Evolutionary conservation across 768 basidiomycete species (phyloP).

Genomic region (Rhodotorula diobovata): DNA sequence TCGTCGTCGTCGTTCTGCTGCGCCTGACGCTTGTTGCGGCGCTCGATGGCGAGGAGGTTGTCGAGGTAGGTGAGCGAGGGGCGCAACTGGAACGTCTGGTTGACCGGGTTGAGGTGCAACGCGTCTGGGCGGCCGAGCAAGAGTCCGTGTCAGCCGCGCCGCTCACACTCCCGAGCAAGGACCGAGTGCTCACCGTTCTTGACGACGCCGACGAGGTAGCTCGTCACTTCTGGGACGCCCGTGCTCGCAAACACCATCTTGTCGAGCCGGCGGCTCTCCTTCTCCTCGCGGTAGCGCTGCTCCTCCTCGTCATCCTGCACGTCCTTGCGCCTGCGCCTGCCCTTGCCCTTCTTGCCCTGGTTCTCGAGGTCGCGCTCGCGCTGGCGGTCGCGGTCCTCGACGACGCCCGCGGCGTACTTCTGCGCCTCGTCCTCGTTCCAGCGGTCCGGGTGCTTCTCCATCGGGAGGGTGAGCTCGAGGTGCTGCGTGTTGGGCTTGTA

Average conservation of each 20-base stretch:
- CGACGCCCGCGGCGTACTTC: slow-evolving; percentile 34
- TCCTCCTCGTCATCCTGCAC: slow-evolving; percentile 25
- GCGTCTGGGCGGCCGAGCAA: slow-evolving; percentile 34
- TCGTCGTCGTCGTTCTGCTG: slow-evolving; percentile 27
- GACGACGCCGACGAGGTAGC: slow-evolving; percentile 44
- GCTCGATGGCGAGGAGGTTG: slow-evolving; percentile 39
- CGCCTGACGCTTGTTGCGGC: slow-evolving; percentile 31
- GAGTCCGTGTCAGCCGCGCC: not conserved
- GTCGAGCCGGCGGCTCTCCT: slow-evolving; percentile 27
- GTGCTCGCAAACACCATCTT: slow-evolving; percentile 40
- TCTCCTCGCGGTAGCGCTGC: slow-evolving; percentile 22
- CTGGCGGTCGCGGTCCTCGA: slow-evolving; percentile 24
- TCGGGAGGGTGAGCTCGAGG: slow-evolving; percentile 43
- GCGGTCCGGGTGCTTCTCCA: slow-evolving; percentile 37
- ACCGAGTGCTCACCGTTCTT: slow-evolving; percentile 41
- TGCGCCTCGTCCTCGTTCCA: slow-evolving; percentile 41
- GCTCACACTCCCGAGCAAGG: not conserved
- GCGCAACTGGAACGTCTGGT: slow-evolving; percentile 45
- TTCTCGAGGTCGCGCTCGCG: slow-evolving; percentile 16
- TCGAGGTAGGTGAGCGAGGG: slow-evolving; percentile 46
- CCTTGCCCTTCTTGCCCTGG: slow-evolving; percentile 28
- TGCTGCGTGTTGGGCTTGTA: slow-evolving; percentile 42
- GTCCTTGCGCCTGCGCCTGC: slow-evolving; percentile 26
- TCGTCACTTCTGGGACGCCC: slow-evolving; percentile 45
- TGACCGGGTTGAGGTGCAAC: slow-evolving; percentile 45